These are phyloP conservation scores for Dianthus caryophyllus DNA, from an alignment of 148 eudicot species.

Conservation along the genomic window DNA sequence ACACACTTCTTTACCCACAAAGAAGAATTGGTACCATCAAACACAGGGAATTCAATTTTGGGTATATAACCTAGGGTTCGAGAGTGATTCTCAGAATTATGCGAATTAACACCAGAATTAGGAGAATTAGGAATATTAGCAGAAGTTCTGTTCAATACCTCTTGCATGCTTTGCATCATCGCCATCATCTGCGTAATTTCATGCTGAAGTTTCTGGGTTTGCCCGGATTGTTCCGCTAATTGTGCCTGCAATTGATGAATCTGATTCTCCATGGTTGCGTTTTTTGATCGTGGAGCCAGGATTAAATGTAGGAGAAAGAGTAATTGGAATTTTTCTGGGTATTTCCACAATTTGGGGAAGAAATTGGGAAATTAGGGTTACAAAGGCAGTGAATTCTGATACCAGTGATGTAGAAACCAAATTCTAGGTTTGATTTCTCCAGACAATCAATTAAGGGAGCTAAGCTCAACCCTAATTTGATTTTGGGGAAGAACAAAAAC, in stretches of 20 bases:
- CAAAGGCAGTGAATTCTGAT: no score
- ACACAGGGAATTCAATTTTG: not conserved
- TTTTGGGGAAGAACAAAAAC: no score
- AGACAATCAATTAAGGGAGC: no score
- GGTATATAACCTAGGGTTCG: not conserved
- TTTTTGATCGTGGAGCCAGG: not conserved
- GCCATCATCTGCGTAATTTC: not conserved
- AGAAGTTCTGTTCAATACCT: not conserved
- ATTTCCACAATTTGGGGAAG: no score
- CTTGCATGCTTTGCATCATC: not conserved
- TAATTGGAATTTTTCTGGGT: no score
- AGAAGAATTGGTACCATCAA: not conserved
- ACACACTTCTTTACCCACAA: not conserved
- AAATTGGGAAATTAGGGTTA: no score
- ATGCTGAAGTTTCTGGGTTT: not conserved
- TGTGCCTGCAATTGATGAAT: not conserved
- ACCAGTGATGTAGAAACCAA: no score
- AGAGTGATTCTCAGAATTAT: not conserved
- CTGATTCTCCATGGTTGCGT: not conserved
- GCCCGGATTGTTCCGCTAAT: not conserved
- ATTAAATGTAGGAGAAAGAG: not conserved
- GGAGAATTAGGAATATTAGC: no score
- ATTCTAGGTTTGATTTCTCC: no score
- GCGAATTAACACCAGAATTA: no score
- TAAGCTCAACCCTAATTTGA: no score